Evolutionary conservation across 495 filamentous ascomycete genomes (phyloP), one percentile per base, ranked within the genome.

Genomic region (Penicillium herquei): DNA sequence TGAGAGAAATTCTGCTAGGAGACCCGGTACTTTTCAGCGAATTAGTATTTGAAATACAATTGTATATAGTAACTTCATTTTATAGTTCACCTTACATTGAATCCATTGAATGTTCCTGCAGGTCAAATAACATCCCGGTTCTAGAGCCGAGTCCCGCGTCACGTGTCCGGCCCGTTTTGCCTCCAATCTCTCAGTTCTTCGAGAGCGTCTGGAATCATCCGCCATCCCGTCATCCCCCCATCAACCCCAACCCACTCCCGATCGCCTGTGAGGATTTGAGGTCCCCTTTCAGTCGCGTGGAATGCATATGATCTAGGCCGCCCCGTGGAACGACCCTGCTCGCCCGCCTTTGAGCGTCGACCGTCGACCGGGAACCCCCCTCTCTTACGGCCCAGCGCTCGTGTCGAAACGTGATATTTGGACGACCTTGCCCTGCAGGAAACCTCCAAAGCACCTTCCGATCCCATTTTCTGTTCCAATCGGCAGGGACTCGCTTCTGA

Each of bases 231-330:
- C 58, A 65, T 17, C 47, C 59, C 66, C 48, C 59, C 66, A 53
- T 60, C 62, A 51, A 60, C 61, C 50, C 61, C 63, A 53, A 63
- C 61, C 58, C 50, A 26, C 62, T 55, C 45, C 41, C 39, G 47
- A 56, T 52, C 26, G 44, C 54, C 39, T 32, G 35, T 52, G 40
- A 49, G 61, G 56, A 48, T 47, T 55, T 55, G 49, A 42, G 39
- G 56, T 42, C 50, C 56, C 54, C 46, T 21, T 18, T 57, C 55
- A 43, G 49, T 53, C 56, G 33, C 48, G 55, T 77, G 74, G 70
- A 71, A 77, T 75, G 72, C 62, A 69, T 67, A 71, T 63, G 67
- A 66, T 66, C 54, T 70, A 70, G 63, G 63, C 35, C 58, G 69
- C 57, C 8, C 66, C 64, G 67, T 67, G 58, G 56, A 72, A 72